A percentile compares a stretch with the other conserved stretches of the same genome.
Conservation (phyloP, 331 rosid genomes). For the Phaseolus coccineus region DNA sequence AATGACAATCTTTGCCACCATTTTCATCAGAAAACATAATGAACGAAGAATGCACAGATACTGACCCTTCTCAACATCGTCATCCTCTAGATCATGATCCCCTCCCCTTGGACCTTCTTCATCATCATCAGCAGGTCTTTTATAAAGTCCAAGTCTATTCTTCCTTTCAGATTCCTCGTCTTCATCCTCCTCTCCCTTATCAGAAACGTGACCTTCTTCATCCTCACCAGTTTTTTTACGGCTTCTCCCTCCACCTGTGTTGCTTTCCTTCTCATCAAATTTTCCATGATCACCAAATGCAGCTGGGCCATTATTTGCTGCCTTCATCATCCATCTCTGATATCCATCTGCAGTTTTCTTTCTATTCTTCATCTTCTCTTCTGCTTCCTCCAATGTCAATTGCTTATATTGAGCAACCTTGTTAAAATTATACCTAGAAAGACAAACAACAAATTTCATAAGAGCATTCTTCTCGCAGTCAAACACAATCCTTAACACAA, state of each 20-base stretch:
- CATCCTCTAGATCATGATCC: conserved; percentile 84
- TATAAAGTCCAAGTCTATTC: conserved; percentile 74
- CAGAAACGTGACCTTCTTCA: conserved; percentile 84
- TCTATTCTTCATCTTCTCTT: conserved; percentile 94
- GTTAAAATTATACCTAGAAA: conserved; percentile 88
- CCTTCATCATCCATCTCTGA: conserved; percentile 99
- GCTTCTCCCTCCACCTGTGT: conserved; percentile 66
- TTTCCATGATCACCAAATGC: conserved; percentile 83
- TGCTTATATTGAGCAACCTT: conserved; percentile 97
- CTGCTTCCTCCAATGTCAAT: conserved; percentile 97
- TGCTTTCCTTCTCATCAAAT: conserved; percentile 76
- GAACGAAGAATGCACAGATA: conserved; percentile 43
- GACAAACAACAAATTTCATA: conserved; percentile 16
- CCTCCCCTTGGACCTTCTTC: conserved; percentile 87
- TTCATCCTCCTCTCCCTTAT: conserved; percentile 93
- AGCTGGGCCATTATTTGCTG: conserved; percentile 86
- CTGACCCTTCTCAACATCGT: conserved; percentile 87
- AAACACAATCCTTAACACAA: conserved; percentile 18
- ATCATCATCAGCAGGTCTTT: conserved; percentile 75
- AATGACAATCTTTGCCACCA: conserved; percentile 1
- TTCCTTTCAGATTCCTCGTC: conserved; percentile 83
- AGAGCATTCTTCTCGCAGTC: conserved; percentile 21
- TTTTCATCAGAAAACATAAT: conserved; percentile 30
- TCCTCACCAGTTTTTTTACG: conserved; percentile 77
- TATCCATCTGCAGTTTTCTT: conserved; percentile 98